Conservation (phyloP, 495 filamentous ascomycete species). For the Tuber calosporum region DNA sequence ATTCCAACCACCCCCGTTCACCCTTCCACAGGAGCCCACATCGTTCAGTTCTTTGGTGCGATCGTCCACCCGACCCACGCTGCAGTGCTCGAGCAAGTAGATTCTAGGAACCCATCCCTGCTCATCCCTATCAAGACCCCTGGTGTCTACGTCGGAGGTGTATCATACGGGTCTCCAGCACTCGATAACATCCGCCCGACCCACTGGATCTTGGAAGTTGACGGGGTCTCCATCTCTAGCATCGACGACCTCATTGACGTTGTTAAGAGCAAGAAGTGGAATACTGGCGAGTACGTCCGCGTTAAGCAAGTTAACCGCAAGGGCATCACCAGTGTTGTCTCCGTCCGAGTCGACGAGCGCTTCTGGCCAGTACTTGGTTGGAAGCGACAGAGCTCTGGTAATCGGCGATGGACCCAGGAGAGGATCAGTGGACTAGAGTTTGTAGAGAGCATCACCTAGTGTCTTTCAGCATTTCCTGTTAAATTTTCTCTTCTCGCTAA, state of each 20-base stretch:
- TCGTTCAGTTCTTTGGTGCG: constrained; percentile 42
- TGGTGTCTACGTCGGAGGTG: constrained; percentile 42
- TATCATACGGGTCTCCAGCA: constrained; percentile 42
- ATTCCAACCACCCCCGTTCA: constrained; percentile 37
- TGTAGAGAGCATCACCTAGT: constrained; percentile 31
- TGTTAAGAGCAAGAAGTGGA: constrained; percentile 36
- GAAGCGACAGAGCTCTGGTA: constrained; percentile 31
- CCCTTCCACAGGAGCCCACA: constrained; percentile 31
- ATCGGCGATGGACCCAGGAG: constrained; percentile 32
- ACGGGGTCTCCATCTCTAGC: constrained; percentile 28
- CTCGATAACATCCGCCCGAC: constrained; percentile 41
- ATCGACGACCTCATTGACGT: constrained; percentile 37
- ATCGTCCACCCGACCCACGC: constrained; percentile 40
- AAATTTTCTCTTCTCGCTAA: background rate
- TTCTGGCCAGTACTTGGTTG: constrained; percentile 39
- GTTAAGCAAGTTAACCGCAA: constrained; percentile 41
- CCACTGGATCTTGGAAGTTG: constrained; percentile 41
- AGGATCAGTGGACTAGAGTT: constrained; percentile 36
- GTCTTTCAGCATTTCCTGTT: constrained; percentile 4
- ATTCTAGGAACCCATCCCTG: constrained; percentile 27
- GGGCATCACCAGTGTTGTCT: constrained; percentile 39
- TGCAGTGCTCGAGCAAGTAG: constrained; percentile 40
- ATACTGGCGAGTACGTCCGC: constrained; percentile 38
- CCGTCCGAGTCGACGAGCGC: constrained; percentile 38
- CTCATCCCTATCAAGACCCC: constrained; percentile 32